A percentile compares a stretch with the other conserved stretches of the same genome.
phyloP scores from a whole-genome alignment of 768 basidiomycete species.

The Pleurotus ostreatus region DNA sequence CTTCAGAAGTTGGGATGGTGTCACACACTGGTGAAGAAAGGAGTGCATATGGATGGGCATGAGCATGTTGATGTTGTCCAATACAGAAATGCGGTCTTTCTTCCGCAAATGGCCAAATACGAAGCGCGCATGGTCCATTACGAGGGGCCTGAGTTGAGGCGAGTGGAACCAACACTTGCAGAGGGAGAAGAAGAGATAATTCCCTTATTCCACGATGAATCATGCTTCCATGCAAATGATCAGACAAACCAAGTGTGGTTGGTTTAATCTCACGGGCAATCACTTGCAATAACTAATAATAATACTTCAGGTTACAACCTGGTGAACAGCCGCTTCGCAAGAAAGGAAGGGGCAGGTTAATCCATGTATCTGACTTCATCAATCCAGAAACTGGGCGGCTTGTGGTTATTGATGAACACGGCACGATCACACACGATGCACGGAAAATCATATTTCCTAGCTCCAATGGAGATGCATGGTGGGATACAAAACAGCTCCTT shows the following conservation, averaged over 20 bases:
- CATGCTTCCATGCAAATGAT: slow-evolving; percentile 25
- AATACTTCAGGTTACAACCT: slow-evolving; percentile 17
- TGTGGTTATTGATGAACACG: slow-evolving; percentile 18
- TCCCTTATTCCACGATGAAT: slow-evolving; percentile 26
- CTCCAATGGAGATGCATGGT: slow-evolving; percentile 31
- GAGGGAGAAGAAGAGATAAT: slow-evolving; percentile 22
- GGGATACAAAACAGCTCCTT: slow-evolving; percentile 31
- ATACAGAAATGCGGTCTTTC: slow-evolving; percentile 25
- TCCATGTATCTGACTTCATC: slow-evolving; percentile 40
- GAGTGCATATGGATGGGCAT: slow-evolving; percentile 35
- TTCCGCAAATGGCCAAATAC: slow-evolving; percentile 21
- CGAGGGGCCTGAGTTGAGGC: slow-evolving; percentile 16
- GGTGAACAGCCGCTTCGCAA: slow-evolving; percentile 23
- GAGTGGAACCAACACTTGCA: slow-evolving; percentile 17
- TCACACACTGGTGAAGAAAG: slow-evolving; percentile 22
- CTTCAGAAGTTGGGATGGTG: slow-evolving; percentile 29
- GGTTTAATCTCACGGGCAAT: not conserved
- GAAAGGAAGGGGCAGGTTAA: slow-evolving; percentile 29
- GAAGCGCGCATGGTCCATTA: slow-evolving; percentile 18
- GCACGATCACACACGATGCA: slow-evolving; percentile 24
- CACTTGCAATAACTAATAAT: slow-evolving; percentile 11
- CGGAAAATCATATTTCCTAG: slow-evolving; percentile 33
- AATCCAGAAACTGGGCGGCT: slow-evolving; percentile 27
- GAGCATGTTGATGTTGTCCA: slow-evolving; percentile 30
- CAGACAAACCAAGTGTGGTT: slow-evolving; percentile 1